Evolutionary conservation across 2,329 filamentous ascomycete species (phyloP), one percentile per base, ranked within the genome.

Genomic region (Pestalotiopsis sp.): DNA sequence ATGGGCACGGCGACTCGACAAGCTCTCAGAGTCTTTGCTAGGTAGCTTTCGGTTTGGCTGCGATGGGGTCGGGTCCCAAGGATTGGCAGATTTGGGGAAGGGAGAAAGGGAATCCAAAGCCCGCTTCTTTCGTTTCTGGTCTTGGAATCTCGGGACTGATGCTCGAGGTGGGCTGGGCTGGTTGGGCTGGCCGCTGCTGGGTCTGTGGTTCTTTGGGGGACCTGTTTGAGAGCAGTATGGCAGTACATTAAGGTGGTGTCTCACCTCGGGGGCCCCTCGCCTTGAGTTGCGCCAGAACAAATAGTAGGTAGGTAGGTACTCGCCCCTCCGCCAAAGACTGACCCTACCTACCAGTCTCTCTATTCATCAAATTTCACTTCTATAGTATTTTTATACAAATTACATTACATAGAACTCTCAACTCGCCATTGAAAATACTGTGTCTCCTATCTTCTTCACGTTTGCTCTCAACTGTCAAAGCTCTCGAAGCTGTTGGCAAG

Each of bases 281-380:
- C 59, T 62, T 62, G 59, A 20, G 25, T 39, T 62, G 59, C 59
- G 59, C 59, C 59, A 27, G 59, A 39, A 62, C 38, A 52, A n/a
- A n/a, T 23, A n/a, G 41, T 17, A 27, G 20, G 20, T 23, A 27
- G 27, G 27, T 27, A 27, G 27, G 27, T 27, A 45, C 41, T 17
- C 12, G 14, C 17, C 23, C 17, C 45, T 9, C n/a, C 20, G 14
- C 31, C 31, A 36, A 36, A 36, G 31, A 9, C 31, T 36, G 31
- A 36, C 31, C 31, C 31, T 36, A 9, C 7, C 31, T 36, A 9
- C 31, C 31, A 36, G 6, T 36, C 7, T 36, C 31, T 9, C 31
- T 36, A 9, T 36, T 36, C 31, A 36, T 36, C 31, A 36, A 9
- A 7, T 36, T 36, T 36, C 31, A 36, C 31, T 36, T 36, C 31